phyloP scores from a whole-genome alignment of 2,329 filamentous ascomycete genomes.

The Cercospora sojina region DNA sequence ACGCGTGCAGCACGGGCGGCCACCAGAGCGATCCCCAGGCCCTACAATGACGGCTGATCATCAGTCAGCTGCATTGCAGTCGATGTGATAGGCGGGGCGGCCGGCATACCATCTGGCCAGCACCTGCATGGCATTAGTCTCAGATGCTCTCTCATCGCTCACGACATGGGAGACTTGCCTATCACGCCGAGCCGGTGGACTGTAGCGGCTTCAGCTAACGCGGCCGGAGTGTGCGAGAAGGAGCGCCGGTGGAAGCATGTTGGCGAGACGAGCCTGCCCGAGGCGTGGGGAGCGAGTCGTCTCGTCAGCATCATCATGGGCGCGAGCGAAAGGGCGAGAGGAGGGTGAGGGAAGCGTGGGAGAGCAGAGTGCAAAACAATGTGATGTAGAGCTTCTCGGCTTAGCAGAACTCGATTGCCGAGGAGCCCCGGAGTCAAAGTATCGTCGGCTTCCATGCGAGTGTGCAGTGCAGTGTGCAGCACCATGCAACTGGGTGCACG shows the following conservation, averaged over 20 bases:
- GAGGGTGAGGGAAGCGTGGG: neutral
- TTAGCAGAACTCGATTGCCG: conserved; percentile 3
- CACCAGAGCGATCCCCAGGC: conserved; percentile 91
- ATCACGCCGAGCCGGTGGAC: conserved; percentile 88
- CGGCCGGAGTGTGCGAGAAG: conserved; percentile 65
- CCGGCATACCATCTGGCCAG: conserved; percentile 28
- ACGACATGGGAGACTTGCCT: conserved; percentile 39
- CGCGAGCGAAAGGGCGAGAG: neutral
- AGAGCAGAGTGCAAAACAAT: conserved; percentile 4
- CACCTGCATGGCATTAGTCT: conserved; percentile 6
- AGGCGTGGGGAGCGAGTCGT: conserved; percentile 11
- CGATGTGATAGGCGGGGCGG: conserved; percentile 13
- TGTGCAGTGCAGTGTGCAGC: neutral
- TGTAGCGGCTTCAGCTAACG: conserved; percentile 57
- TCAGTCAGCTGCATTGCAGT: conserved; percentile 23
- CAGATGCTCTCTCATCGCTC: neutral
- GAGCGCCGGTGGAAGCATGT: conserved; percentile 32
- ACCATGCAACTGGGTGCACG: neutral
- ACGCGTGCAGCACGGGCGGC: conserved; percentile 81
- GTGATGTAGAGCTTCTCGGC: conserved; percentile 4
- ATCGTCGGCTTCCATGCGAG: neutral
- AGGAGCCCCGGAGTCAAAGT: neutral
- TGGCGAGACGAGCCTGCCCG: neutral
- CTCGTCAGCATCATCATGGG: conserved; percentile 15
- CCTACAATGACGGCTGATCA: conserved; percentile 54